Evolutionary conservation across 1,284 basidiomycete genomes (phyloP).

Genomic region (Meripilus lineatus): DNA sequence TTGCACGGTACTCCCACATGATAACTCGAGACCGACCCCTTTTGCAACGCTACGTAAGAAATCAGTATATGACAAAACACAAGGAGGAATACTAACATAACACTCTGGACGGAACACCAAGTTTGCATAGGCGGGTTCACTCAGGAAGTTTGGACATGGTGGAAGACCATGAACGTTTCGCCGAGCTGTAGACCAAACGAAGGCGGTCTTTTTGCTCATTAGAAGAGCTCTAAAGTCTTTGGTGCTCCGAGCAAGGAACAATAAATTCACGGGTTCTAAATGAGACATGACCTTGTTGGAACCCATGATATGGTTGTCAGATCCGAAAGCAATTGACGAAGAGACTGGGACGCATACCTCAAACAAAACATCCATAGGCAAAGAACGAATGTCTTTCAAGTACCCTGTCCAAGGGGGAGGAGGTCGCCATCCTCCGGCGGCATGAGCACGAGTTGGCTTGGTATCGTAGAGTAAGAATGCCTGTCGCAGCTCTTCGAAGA

Average conservation of each 20-base stretch:
- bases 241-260: constrained; percentile 36
- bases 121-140: constrained; percentile 27
- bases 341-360: not conserved
- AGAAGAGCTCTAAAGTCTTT: constrained; percentile 32
- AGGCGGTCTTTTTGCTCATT: constrained; percentile 31
- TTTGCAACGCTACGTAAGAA: too few species aligned
- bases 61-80: too few species aligned
- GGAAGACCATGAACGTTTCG: constrained; percentile 16
- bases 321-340: not conserved
- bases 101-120: constrained; percentile 21
- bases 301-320: too few species aligned
- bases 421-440: too few species aligned
- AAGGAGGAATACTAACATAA: constrained; percentile 10
- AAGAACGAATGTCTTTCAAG: constrained; percentile 6
- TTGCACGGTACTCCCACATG: not conserved
- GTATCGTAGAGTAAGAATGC: too few species aligned
- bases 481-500: too few species aligned
- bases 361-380: constrained; percentile 3
- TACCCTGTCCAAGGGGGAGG: too few species aligned
- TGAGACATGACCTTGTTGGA: too few species aligned
- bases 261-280: constrained; percentile 41
- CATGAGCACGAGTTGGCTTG: too few species aligned
- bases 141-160: constrained; percentile 26
- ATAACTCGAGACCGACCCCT: not conserved
- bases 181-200: constrained; percentile 34